Conservation (phyloP, 2,329 filamentous ascomycete genomes). For the Diaporthe australafricana region DNA sequence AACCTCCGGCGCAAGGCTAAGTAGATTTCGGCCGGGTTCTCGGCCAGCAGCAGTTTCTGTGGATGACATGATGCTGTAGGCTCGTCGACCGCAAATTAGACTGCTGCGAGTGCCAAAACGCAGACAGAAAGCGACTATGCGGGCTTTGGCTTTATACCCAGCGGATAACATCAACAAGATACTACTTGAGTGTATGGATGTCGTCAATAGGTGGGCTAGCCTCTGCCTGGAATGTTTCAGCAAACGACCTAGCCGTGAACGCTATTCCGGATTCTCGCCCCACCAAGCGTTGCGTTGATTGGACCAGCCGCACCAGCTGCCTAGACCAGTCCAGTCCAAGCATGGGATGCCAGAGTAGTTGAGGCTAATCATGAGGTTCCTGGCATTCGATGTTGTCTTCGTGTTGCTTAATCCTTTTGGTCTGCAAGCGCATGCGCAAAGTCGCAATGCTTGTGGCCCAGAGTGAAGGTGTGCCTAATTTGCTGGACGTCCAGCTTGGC, state of each 20-base stretch:
- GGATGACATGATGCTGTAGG: not conserved
- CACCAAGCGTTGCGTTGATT: not conserved
- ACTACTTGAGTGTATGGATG: no score
- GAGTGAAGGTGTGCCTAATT: not conserved
- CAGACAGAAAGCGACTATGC: not conserved
- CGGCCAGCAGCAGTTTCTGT: not conserved
- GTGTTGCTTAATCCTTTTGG: not conserved
- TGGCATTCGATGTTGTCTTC: no score
- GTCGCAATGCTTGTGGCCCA: not conserved
- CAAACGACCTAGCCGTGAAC: not conserved
- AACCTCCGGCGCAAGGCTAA: constrained; percentile 29
- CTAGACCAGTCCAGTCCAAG: constrained; percentile 3
- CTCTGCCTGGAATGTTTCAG: constrained; percentile 12
- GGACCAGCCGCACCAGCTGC: constrained; percentile 2
- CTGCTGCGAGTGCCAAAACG: not conserved
- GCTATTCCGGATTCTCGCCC: constrained; percentile 3
- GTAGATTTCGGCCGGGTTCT: not conserved
- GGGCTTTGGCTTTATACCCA: not conserved
- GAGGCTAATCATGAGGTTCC: not conserved
- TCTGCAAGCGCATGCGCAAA: not conserved
- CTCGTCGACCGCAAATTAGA: not conserved
- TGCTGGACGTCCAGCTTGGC: not conserved
- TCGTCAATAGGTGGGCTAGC: not conserved
- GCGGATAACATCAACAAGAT: not conserved
- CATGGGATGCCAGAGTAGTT: not conserved